Percentiles rank a stretch among this genome's conserved stretches.
Evolutionary conservation across 2,329 filamentous ascomycete species (phyloP).

Genomic region (Penicillium sp.): DNA sequence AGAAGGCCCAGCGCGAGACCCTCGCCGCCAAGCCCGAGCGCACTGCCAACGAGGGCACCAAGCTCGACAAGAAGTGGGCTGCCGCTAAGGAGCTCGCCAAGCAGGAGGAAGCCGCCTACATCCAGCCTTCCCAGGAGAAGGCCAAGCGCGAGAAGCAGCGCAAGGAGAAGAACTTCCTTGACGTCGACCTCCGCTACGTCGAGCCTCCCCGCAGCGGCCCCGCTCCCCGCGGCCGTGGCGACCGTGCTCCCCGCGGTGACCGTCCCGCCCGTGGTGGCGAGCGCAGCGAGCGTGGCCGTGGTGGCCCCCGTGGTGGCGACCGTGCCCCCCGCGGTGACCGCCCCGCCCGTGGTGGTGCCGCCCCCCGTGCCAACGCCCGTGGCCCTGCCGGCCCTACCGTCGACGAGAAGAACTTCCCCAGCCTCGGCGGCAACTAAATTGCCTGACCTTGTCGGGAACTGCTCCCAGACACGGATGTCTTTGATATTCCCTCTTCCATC

Average conservation of each 20-base stretch:
- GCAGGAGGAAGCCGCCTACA: conserved; percentile 67
- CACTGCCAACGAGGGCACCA: conserved; percentile 88
- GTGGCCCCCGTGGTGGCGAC: conserved; percentile 23
- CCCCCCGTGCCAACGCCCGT: conserved; percentile 24
- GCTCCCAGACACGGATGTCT: conserved; percentile 2
- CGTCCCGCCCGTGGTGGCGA: conserved; percentile 45
- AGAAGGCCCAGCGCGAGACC: conserved; percentile 67
- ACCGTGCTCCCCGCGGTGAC: conserved; percentile 41
- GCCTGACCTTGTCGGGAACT: conserved; percentile 3
- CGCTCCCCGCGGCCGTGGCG: conserved; percentile 49
- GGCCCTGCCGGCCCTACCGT: conserved; percentile 34
- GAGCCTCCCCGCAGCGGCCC: conserved; percentile 61
- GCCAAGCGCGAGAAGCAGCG: conserved; percentile 77
- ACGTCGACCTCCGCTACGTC: conserved; percentile 81
- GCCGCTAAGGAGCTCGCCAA: conserved; percentile 66
- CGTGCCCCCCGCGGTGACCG: conserved; percentile 21
- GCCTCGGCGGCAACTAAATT: conserved; percentile 42
- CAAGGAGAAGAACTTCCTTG: conserved; percentile 85
- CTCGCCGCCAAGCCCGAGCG: conserved; percentile 68
- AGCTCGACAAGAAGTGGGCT: conserved; percentile 89
- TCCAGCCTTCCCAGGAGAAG: conserved; percentile 73
- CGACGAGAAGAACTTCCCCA: conserved; percentile 49
- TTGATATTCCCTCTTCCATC: conserved; percentile 1
- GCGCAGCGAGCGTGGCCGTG: conserved; percentile 19
- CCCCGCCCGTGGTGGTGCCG: conserved; percentile 35